A percentile compares a stretch with the other conserved stretches of the same genome.
phyloP scores from a whole-genome alignment of 257 asterid species.

The Marsdenia floribunda region DNA sequence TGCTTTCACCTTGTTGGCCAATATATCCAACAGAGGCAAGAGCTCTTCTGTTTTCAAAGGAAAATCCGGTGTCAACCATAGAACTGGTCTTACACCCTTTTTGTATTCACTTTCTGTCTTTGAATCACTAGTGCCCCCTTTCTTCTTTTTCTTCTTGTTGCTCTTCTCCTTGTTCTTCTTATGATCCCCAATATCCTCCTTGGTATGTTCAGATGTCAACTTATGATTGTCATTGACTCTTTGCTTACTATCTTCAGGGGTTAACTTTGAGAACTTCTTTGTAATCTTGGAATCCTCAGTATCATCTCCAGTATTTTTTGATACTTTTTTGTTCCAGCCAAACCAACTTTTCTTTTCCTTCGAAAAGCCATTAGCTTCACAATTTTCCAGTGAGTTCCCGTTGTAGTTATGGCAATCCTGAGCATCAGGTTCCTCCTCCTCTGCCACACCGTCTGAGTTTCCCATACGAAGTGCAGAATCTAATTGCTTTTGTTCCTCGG shows the following conservation, averaged over 20 bases:
- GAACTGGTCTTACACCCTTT: conserved; percentile 90
- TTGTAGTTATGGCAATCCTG: conserved; percentile 60
- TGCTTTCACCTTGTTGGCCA: conserved; percentile 97
- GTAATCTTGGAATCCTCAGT: conserved; percentile 68
- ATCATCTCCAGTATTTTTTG: conserved; percentile 71
- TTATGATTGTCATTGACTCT: conserved; percentile 54
- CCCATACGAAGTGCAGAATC: conserved; percentile 90
- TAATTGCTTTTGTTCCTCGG: conserved; percentile 88
- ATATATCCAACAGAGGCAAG: conserved; percentile 91
- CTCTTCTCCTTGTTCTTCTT: conserved; percentile 75
- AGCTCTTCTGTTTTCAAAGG: conserved; percentile 93
- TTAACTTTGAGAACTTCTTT: conserved; percentile 73
- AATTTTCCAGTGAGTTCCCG: conserved; percentile 60
- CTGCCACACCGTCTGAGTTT: conserved; percentile 54
- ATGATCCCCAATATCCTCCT: conserved; percentile 63
- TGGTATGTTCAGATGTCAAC: conserved; percentile 58
- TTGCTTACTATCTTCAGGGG: conserved; percentile 69
- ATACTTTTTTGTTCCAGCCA: conserved; percentile 78
- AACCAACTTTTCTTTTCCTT: conserved; percentile 96
- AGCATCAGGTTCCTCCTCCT: conserved; percentile 67
- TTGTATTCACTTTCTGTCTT: conserved; percentile 68
- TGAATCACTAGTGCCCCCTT: conserved; percentile 37
- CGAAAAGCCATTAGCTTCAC: conserved; percentile 63
- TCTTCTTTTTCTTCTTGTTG: conserved; percentile 91
- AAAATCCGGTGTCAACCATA: conserved; percentile 98